phyloP scores from a whole-genome alignment of 495 filamentous ascomycete species.

The Aspergillus olivimuriae region DNA sequence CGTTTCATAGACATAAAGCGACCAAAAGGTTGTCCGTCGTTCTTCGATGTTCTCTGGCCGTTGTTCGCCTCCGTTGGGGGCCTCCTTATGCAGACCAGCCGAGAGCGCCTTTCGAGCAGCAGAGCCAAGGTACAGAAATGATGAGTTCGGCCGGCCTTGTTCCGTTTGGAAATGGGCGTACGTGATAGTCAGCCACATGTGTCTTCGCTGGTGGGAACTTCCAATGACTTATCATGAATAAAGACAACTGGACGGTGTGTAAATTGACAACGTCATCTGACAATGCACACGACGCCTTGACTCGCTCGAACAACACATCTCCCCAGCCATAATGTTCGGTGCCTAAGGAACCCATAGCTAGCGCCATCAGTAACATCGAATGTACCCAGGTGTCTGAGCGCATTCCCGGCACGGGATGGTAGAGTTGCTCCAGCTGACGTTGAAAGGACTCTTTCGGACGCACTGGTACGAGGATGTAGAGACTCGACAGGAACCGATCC shows the following conservation, averaged over 20 bases:
- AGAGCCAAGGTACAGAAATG: slow-evolving; percentile 33
- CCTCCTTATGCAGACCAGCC: slow-evolving; percentile 39
- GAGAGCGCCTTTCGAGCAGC: slow-evolving; percentile 36
- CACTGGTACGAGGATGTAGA: slow-evolving; percentile 30
- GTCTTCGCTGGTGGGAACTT: not conserved
- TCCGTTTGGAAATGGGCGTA: slow-evolving; percentile 40
- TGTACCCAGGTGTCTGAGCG: slow-evolving; percentile 22
- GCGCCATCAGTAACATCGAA: slow-evolving; percentile 23
- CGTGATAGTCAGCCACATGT: not conserved
- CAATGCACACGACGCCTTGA: slow-evolving; percentile 25
- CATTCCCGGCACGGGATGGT: slow-evolving; percentile 15
- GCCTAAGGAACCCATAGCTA: slow-evolving; percentile 28
- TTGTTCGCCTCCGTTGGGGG: slow-evolving; percentile 20
- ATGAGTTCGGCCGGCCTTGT: slow-evolving; percentile 37
- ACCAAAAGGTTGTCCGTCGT: slow-evolving; percentile 37
- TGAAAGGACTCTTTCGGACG: slow-evolving; percentile 23
- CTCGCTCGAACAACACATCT: slow-evolving; percentile 33
- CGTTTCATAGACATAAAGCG: slow-evolving; percentile 37
- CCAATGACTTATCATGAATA: slow-evolving; percentile 37
- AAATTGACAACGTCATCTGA: slow-evolving; percentile 40
- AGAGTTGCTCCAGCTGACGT: slow-evolving; percentile 27
- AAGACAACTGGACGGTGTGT: slow-evolving; percentile 35
- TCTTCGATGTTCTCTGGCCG: slow-evolving; percentile 25
- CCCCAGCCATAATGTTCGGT: slow-evolving; percentile 34
- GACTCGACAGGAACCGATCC: slow-evolving; percentile 25